These are phyloP conservation scores for Heliamphora pulchella DNA, from an alignment of 179 eudicot genomes.

Conservation along the genomic window DNA sequence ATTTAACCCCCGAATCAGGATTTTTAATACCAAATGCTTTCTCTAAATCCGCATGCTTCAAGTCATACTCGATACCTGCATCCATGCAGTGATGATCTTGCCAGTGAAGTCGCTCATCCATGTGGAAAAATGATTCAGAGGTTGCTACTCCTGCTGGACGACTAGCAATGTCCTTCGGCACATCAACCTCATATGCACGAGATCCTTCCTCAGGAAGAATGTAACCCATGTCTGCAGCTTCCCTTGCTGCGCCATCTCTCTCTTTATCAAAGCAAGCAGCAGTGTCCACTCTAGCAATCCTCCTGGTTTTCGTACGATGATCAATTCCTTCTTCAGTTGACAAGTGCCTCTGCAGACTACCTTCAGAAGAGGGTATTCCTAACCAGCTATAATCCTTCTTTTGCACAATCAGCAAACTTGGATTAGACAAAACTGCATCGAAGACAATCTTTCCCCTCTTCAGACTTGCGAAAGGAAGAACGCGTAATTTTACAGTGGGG, in stretches of 20 bases:
- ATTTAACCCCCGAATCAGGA: slow-evolving; percentile 44
- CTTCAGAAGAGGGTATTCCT: slow-evolving; percentile 76
- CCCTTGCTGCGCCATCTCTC: slow-evolving; percentile 66
- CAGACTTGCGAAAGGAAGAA: slow-evolving; percentile 80
- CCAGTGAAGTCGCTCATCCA: slow-evolving; percentile 72
- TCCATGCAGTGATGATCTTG: slow-evolving; percentile 90
- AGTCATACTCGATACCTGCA: slow-evolving; percentile 79
- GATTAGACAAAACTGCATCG: slow-evolving; percentile 80
- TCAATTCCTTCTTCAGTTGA: slow-evolving; percentile 97
- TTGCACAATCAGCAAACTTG: slow-evolving; percentile 75
- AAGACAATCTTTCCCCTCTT: slow-evolving; percentile 85
- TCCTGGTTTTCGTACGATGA: slow-evolving; percentile 68
- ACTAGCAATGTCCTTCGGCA: slow-evolving; percentile 27
- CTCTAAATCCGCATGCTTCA: slow-evolving; percentile 94
- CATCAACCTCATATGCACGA: slow-evolving; percentile 26
- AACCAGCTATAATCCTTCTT: slow-evolving; percentile 89
- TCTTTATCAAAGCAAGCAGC: slow-evolving; percentile 50
- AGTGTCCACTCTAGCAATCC: slow-evolving; percentile 80
- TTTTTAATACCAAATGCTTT: slow-evolving; percentile 75
- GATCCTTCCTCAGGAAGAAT: slow-evolving; percentile 38
- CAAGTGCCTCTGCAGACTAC: slow-evolving; percentile 45
- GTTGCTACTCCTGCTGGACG: slow-evolving; percentile 21
- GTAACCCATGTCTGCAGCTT: slow-evolving; percentile 68
- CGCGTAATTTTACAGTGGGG: slow-evolving; percentile 61
- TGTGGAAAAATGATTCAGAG: slow-evolving; percentile 38